phyloP scores from a whole-genome alignment of 352 stramenopile species.

The Thalassiosira sp. region DNA sequence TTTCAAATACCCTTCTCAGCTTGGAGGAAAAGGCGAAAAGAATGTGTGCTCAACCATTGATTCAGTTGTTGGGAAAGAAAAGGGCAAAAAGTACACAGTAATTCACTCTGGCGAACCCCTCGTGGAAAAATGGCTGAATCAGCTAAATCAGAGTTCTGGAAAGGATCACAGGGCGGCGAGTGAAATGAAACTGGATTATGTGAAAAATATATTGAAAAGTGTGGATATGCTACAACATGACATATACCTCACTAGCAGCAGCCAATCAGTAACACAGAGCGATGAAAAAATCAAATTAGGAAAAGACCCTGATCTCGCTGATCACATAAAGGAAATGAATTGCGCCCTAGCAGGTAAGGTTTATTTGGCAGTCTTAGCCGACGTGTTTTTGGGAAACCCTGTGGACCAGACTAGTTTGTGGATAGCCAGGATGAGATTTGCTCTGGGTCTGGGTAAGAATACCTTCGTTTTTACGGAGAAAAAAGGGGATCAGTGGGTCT shows the following conservation, averaged over 20 bases:
- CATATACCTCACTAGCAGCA: slow-evolving; percentile 9
- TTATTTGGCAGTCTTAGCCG: slow-evolving; percentile 19
- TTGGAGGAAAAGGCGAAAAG: too few species aligned
- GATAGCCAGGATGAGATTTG: slow-evolving; percentile 22
- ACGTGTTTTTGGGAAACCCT: slow-evolving; percentile 19
- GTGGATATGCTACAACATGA: slow-evolving; percentile 6
- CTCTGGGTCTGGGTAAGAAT: slow-evolving; percentile 12
- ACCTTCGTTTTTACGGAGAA: slow-evolving; percentile 18
- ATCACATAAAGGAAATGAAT: background rate
- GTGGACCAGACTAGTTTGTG: slow-evolving; percentile 19
- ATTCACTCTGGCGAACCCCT: background rate
- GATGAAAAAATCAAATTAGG: background rate
- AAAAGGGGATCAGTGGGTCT: background rate
- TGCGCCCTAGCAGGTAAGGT: background rate
- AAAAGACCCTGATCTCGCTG: background rate
- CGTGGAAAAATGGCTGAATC: background rate
- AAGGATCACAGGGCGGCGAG: slow-evolving; percentile 6
- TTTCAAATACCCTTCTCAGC: background rate
- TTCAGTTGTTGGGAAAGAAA: background rate
- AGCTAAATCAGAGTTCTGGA: background rate
- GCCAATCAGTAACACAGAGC: background rate
- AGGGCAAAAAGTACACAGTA: background rate
- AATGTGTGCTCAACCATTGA: background rate
- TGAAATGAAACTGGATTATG: slow-evolving; percentile 9
- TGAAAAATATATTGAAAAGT: slow-evolving; percentile 15